These are phyloP conservation scores for Gossypium schwendimanii DNA, from an alignment of 441 rosid species.

Conservation along the genomic window DNA sequence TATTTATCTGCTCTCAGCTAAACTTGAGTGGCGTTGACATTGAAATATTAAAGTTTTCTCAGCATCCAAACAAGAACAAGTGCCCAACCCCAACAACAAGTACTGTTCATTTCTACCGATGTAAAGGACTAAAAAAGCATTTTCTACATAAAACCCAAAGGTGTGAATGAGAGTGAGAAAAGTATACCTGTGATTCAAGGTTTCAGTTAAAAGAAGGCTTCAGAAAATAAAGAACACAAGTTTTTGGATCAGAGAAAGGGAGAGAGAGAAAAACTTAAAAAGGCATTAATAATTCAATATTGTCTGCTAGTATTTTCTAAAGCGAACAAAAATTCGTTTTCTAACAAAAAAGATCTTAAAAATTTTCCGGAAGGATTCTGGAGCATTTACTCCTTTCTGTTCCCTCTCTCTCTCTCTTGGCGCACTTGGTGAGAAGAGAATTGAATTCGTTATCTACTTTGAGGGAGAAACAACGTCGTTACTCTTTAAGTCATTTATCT, in stretches of 20 bases:
- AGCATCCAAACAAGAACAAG: slow-evolving; percentile 10
- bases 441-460: neutral
- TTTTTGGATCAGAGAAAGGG: neutral
- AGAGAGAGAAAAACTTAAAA: neutral
- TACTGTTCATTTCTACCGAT: neutral
- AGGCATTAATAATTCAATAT: neutral
- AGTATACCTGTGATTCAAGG: neutral
- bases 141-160: neutral
- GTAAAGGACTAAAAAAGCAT: neutral
- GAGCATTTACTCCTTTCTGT: neutral
- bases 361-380: neutral
- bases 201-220: neutral
- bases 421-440: neutral
- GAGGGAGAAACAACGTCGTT: neutral
- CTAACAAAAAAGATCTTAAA: neutral
- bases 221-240: neutral
- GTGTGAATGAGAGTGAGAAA: neutral
- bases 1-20: neutral
- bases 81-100: neutral
- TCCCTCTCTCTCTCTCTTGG: neutral
- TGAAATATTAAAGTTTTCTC: slow-evolving; percentile 7
- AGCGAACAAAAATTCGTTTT: neutral
- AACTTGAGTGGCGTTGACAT: slow-evolving; percentile 7
- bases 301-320: neutral
- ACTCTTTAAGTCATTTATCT: neutral